phyloP scores from a whole-genome alignment of 2,329 filamentous ascomycete genomes.

The Fusarium siculi region DNA sequence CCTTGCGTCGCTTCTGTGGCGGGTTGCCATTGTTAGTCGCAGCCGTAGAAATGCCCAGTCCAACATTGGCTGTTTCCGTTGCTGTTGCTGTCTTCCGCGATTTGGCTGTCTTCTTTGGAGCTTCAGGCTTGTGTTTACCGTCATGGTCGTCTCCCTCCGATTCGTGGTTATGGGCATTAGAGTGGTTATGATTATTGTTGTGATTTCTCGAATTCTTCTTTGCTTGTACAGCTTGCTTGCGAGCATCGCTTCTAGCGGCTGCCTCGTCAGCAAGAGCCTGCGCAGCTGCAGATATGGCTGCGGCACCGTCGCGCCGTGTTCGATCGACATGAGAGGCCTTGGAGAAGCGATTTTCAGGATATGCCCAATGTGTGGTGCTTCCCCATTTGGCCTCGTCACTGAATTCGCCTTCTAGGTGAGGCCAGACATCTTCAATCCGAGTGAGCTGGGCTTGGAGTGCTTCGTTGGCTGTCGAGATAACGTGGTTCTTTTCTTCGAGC shows the following conservation, averaged over 20 bases:
- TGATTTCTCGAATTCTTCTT: conserved; percentile 77
- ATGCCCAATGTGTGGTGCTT: conserved; percentile 94
- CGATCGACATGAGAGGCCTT: conserved; percentile 76
- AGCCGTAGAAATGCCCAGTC: conserved; percentile 73
- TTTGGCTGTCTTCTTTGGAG: conserved; percentile 74
- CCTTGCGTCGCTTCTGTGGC: conserved; percentile 80
- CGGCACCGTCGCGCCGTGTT: conserved; percentile 80
- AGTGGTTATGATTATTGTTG: conserved; percentile 32
- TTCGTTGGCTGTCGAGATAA: conserved; percentile 91
- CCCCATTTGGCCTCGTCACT: conserved; percentile 95
- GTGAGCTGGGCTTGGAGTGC: conserved; percentile 85
- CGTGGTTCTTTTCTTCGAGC: conserved; percentile 97
- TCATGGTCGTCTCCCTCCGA: conserved; percentile 82
- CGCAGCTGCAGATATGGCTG: conserved; percentile 80
- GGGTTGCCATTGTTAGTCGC: conserved; percentile 64
- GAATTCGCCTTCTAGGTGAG: conserved; percentile 87
- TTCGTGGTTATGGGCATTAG: conserved; percentile 58
- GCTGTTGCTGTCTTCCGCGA: conserved; percentile 69
- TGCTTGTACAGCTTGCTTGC: conserved; percentile 82
- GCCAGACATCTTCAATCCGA: conserved; percentile 88
- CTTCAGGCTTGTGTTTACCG: conserved; percentile 58
- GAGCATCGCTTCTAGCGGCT: conserved; percentile 82
- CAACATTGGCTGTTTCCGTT: conserved; percentile 62
- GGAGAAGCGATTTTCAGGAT: conserved; percentile 81
- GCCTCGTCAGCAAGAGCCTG: conserved; percentile 84